These are phyloP conservation scores for Karstenula rhodostoma DNA, from an alignment of 2,329 filamentous ascomycete species.

Conservation along the genomic window DNA sequence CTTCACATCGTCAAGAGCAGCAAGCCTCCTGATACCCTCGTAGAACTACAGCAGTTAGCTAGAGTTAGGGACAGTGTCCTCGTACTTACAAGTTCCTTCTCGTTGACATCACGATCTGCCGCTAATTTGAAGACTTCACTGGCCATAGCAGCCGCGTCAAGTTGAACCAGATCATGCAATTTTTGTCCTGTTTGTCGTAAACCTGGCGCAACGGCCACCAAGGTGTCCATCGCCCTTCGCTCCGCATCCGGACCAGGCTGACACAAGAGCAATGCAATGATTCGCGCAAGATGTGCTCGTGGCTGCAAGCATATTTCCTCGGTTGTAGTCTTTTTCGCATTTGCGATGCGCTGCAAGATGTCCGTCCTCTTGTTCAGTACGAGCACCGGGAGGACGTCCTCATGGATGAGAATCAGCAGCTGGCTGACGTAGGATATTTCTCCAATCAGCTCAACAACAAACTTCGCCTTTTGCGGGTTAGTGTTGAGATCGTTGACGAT, in stretches of 20 bases:
- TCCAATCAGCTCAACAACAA: conserved; percentile 81
- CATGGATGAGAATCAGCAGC: conserved; percentile 78
- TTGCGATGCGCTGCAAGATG: conserved; percentile 81
- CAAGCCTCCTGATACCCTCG: conserved; percentile 59
- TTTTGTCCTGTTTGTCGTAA: conserved; percentile 69
- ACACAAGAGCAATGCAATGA: conserved; percentile 65
- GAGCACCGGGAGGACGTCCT: conserved; percentile 84
- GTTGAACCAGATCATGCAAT: conserved; percentile 73
- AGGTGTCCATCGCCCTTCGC: conserved; percentile 70
- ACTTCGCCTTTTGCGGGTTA: conserved; percentile 81
- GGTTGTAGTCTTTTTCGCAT: conserved; percentile 65
- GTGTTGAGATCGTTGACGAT: conserved; percentile 82
- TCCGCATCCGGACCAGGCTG: conserved; percentile 72
- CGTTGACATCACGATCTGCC: conserved; percentile 69
- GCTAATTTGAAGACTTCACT: conserved; percentile 84
- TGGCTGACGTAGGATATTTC: conserved; percentile 69
- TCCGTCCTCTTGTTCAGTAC: conserved; percentile 80
- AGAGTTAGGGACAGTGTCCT: not conserved
- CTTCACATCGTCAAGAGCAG: conserved; percentile 52
- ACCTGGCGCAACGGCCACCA: conserved; percentile 73
- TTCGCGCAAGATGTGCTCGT: conserved; percentile 63
- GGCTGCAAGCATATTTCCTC: conserved; percentile 70
- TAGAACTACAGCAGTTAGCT: conserved; percentile 45
- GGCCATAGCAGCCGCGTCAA: conserved; percentile 77
- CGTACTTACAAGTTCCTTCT: conserved; percentile 63